Conservation (phyloP, 208 protist genomes). For the Trypanosoma congolense region DNA sequence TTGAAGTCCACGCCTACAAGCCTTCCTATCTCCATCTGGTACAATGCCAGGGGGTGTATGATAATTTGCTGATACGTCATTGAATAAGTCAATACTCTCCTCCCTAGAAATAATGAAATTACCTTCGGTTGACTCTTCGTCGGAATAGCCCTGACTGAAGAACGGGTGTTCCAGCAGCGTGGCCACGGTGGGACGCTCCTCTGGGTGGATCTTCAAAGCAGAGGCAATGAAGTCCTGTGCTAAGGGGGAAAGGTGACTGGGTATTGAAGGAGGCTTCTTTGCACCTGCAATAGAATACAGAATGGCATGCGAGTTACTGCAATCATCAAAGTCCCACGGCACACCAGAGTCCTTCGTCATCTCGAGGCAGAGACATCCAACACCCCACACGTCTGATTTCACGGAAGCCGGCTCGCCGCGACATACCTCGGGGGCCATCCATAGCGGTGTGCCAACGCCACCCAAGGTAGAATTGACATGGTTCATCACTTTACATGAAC, state of each 20-base stretch:
- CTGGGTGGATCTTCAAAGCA: slow-evolving; percentile 59
- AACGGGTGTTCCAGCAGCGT: slow-evolving; percentile 77
- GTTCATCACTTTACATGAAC: slow-evolving; percentile 77
- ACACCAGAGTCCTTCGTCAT: slow-evolving; percentile 70
- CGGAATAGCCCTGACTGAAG: slow-evolving; percentile 43
- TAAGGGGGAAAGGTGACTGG: slow-evolving; percentile 36
- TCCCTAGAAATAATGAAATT: slow-evolving; percentile 39
- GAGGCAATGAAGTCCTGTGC: slow-evolving; percentile 62
- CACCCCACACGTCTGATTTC: slow-evolving; percentile 80
- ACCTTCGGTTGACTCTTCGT: slow-evolving; percentile 29
- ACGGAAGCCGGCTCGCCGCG: slow-evolving; percentile 49
- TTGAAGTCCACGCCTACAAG: no score
- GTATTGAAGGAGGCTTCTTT: slow-evolving; percentile 51
- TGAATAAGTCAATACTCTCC: slow-evolving; percentile 21
- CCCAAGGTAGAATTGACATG: slow-evolving; percentile 34
- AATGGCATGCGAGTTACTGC: slow-evolving; percentile 50
- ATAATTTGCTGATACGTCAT: neutral
- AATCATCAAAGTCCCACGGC: slow-evolving; percentile 56
- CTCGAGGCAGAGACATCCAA: slow-evolving; percentile 78
- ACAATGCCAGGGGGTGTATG: no score
- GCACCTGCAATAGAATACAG: slow-evolving; percentile 64
- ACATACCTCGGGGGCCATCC: slow-evolving; percentile 87
- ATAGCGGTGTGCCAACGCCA: slow-evolving; percentile 61
- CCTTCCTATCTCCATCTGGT: no score
- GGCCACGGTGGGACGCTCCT: slow-evolving; percentile 45